Evolutionary conservation across 345 rosid species (phyloP).

Genomic region (Aquilaria yunnanensis): DNA sequence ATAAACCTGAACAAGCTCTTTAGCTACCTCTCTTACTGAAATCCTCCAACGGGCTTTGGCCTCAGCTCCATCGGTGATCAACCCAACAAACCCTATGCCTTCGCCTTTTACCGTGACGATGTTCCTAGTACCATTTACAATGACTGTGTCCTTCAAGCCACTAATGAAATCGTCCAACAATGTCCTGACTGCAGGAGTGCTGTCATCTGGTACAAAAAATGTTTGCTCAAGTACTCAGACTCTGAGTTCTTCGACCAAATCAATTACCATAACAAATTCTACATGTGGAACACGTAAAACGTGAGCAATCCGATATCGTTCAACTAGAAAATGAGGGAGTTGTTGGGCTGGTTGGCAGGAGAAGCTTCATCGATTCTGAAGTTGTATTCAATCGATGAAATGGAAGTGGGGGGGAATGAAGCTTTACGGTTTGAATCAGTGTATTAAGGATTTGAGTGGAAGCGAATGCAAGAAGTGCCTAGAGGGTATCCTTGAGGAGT

Average conservation of each 20-base stretch:
- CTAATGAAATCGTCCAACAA: slow-evolving; percentile 25
- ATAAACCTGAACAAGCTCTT: slow-evolving; percentile 32
- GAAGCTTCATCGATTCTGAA: slow-evolving; percentile 18
- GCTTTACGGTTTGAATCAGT: slow-evolving; percentile 48
- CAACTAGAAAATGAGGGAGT: slow-evolving; percentile 28
- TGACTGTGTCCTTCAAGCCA: slow-evolving; percentile 30
- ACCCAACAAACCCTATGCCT: slow-evolving; percentile 30
- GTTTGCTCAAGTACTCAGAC: slow-evolving; percentile 48
- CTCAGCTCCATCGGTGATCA: slow-evolving; percentile 21
- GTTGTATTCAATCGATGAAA: slow-evolving; percentile 37
- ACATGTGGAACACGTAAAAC: slow-evolving; percentile 19
- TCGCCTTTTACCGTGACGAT: slow-evolving; percentile 50
- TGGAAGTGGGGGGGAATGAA: slow-evolving; percentile 13
- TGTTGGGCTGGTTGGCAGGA: slow-evolving; percentile 24
- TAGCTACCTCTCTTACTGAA: slow-evolving; percentile 20
- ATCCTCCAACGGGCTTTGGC: slow-evolving; percentile 23
- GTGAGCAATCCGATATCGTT: slow-evolving; percentile 33
- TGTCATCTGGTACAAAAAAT: slow-evolving; percentile 43
- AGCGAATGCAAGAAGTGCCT: slow-evolving; percentile 39
- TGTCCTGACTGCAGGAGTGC: slow-evolving; percentile 40
- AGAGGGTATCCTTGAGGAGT: slow-evolving; percentile 28
- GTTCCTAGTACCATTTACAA: slow-evolving; percentile 33
- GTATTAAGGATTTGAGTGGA: slow-evolving; percentile 42
- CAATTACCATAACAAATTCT: slow-evolving; percentile 29
- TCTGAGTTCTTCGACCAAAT: slow-evolving; percentile 38